phyloP scores from a whole-genome alignment of 768 basidiomycete genomes.

The Podaxis sp. region DNA sequence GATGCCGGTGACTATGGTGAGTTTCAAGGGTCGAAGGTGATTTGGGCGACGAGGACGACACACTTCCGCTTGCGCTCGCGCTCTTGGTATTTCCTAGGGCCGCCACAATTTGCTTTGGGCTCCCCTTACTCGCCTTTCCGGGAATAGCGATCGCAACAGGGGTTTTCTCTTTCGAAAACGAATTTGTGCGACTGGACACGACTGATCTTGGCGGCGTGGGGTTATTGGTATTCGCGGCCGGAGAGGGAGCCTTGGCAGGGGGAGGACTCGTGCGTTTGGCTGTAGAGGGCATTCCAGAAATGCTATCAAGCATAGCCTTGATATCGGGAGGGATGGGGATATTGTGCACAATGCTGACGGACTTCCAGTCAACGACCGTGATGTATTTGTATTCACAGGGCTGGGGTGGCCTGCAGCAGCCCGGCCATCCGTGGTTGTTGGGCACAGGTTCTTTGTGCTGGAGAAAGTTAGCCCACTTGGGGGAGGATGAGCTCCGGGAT shows the following conservation, averaged over 20 bases:
- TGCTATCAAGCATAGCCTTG: slow-evolving; percentile 59
- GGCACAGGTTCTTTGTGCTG: slow-evolving; percentile 46
- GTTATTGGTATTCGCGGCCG: neutral
- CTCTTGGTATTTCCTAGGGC: slow-evolving; percentile 3
- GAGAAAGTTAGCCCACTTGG: slow-evolving; percentile 68
- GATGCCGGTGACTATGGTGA: slow-evolving; percentile 4
- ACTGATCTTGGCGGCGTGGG: neutral
- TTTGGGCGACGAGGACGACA: slow-evolving; percentile 6
- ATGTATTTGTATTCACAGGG: slow-evolving; percentile 57
- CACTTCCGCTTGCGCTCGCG: neutral
- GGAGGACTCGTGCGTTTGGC: slow-evolving; percentile 23
- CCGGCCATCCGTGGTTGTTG: slow-evolving; percentile 80
- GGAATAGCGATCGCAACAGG: slow-evolving; percentile 3
- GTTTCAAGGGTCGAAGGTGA: slow-evolving; percentile 1
- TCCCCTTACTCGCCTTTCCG: neutral
- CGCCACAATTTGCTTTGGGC: slow-evolving; percentile 8
- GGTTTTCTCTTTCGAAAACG: neutral
- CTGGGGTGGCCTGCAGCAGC: slow-evolving; percentile 78
- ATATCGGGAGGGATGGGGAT: slow-evolving; percentile 71
- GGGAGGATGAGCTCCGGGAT: slow-evolving; percentile 19
- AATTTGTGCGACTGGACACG: neutral
- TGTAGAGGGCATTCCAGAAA: slow-evolving; percentile 29
- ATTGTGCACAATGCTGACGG: slow-evolving; percentile 71
- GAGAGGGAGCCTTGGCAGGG: slow-evolving; percentile 16
- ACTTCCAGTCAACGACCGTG: slow-evolving; percentile 73